These are phyloP conservation scores for Marasmius oreades DNA, from an alignment of 1,284 basidiomycete species.

Conservation along the genomic window DNA sequence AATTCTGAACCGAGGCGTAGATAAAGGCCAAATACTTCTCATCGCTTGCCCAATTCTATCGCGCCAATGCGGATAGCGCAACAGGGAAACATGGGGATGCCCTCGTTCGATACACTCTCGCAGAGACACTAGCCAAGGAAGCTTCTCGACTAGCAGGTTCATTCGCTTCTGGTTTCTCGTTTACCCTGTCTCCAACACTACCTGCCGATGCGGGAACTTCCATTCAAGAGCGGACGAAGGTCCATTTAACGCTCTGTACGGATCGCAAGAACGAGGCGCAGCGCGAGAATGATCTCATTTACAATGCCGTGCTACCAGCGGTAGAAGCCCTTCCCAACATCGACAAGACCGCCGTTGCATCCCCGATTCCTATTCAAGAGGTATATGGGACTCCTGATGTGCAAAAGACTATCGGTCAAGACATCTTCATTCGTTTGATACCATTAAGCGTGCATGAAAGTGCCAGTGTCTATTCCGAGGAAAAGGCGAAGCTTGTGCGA, in stretches of 20 bases:
- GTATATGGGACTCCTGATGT: conserved; percentile 91
- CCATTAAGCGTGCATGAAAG: conserved; percentile 95
- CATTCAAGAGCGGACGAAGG: conserved; percentile 80
- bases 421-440: conserved; percentile 86
- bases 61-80: conserved; percentile 75
- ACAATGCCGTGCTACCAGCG: conserved; percentile 89
- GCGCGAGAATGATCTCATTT: conserved; percentile 96
- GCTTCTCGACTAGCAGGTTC: conserved; percentile 67
- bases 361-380: conserved; percentile 89
- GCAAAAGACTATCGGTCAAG: conserved; percentile 91
- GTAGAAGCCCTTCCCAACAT: conserved; percentile 78
- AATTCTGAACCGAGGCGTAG: conserved; percentile 32
- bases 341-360: conserved; percentile 78
- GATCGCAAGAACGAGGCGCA: conserved; percentile 78
- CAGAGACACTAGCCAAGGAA: conserved; percentile 85
- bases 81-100: conserved; percentile 84
- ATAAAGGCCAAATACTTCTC: conserved; percentile 90
- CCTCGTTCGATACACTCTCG: conserved; percentile 77
- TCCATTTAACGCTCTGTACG: conserved; percentile 73
- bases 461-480: conserved; percentile 95
- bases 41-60: conserved; percentile 87
- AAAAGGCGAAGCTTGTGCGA: conserved; percentile 95
- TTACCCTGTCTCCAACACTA: conserved; percentile 78
- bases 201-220: conserved; percentile 83
- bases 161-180: conserved; percentile 73